Base-by-base conservation (phyloP, 148 eudicot species). In the Fagopyrum homotropicum region DNA sequence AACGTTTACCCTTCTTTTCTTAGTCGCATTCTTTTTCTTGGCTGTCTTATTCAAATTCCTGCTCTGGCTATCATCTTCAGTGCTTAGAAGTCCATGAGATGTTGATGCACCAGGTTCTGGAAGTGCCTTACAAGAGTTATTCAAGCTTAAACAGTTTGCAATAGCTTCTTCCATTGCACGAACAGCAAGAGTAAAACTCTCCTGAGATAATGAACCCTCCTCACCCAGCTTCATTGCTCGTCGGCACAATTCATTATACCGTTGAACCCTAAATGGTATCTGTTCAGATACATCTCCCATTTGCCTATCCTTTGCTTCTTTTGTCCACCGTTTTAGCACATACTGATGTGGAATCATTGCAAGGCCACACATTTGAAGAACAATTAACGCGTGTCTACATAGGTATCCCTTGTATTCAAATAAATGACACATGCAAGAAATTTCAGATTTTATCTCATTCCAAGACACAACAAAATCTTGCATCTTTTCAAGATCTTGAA, bases 321-420 rank as follows among this genome's bases (percentile, higher is more conserved):
- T 95, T 56, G 88, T 92, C 98, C 98, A 95, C 44, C 98, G 84
- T 75, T 85, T 95, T 85, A 95, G 85, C 68, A 95, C 85, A 84
- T 90, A 95, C 60, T 87, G 93, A 16, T 85, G 70, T 11, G 98
- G 98, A 57, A 95, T 90, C 50, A 73, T 73, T 11, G 93, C 88
- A 78, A 89, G 85, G 73, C 97, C 93, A 81, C 93, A 84, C 7
- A 92, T 90, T 86, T 95, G 98, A 48, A 95, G 97, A 81, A 95
- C 98, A 78, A 95, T 83, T 92, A 95, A 45, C 15, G 93, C 93
- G 81, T 95, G 98, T 82, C 98, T 87, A 73, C 98, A 95, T 57
- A 95, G 89, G 76, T 81, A 90, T 60, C 98, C 98, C 85, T 87
- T 95, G 78, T 85, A 86, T 82, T 92, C 98, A 84, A 90, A 95